Percentiles rank a stretch among this genome's conserved stretches.
Conservation (phyloP, 176 grass and related monocot species). For the Thalia dealbata region DNA sequence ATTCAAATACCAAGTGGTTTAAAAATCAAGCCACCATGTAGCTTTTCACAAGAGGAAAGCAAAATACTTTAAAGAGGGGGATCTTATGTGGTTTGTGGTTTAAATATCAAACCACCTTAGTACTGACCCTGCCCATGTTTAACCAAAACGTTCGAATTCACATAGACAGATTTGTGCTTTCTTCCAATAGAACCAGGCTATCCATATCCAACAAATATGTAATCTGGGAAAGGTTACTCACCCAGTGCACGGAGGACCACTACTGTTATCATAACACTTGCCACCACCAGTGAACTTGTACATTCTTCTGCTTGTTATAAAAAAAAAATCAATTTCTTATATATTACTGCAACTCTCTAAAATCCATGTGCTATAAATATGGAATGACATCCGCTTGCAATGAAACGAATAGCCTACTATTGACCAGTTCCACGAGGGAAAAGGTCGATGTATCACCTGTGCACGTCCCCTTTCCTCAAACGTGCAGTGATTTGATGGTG, state of each 20-base stretch:
- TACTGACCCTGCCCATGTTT: no score
- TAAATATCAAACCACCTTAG: no score
- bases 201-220: background rate
- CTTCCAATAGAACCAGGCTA: background rate
- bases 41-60: no score
- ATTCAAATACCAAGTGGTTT: no score
- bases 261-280: constrained; percentile 62
- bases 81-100: no score
- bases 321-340: background rate
- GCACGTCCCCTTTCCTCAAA: background rate
- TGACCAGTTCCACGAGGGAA: background rate
- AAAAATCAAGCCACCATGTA: no score
- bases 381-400: background rate
- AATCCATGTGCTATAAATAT: background rate
- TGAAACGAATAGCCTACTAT: background rate
- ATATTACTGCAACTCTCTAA: background rate
- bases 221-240: background rate
- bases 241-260: constrained; percentile 73
- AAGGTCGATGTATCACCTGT: background rate
- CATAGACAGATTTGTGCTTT: background rate
- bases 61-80: no score
- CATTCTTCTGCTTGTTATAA: constrained; percentile 34
- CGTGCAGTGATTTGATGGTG: constrained; percentile 9
- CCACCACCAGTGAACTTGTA: constrained; percentile 52
- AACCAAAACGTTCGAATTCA: background rate